These are phyloP conservation scores for Hyaloscypha finlandica DNA, from an alignment of 495 filamentous ascomycete genomes.

Conservation along the genomic window DNA sequence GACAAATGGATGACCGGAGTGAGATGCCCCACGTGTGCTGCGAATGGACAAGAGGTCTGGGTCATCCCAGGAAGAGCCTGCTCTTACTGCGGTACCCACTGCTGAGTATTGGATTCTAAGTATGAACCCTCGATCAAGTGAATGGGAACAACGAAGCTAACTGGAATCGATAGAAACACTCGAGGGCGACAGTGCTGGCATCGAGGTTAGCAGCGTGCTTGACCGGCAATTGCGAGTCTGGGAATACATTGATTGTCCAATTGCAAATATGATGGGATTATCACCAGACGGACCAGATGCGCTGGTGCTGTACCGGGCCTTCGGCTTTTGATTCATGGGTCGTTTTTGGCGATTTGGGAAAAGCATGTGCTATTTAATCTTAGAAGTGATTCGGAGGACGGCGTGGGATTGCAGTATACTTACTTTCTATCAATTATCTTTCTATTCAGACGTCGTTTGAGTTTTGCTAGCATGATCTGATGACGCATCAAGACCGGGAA, in stretches of 20 bases:
- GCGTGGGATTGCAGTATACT: not conserved
- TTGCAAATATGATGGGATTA: not conserved
- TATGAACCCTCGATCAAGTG: not conserved
- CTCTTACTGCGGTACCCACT: conserved; percentile 44
- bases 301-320: not conserved
- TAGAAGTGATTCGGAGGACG: not conserved
- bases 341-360: not conserved
- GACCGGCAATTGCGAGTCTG: not conserved
- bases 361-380: not conserved
- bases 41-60: conserved; percentile 51
- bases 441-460: not conserved
- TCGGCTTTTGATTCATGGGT: not conserved
- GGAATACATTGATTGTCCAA: not conserved
- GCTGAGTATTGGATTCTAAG: conserved; percentile 9
- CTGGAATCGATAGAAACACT: not conserved
- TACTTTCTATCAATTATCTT: not conserved
- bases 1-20: conserved; percentile 32
- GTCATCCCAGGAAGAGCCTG: conserved; percentile 50
- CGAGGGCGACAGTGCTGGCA: not conserved
- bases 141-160: not conserved
- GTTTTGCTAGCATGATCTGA: not conserved
- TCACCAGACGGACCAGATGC: not conserved
- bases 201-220: not conserved
- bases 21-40: conserved; percentile 39
- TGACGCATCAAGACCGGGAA: not conserved